These are phyloP conservation scores for Talaromyces borbonicus DNA, from an alignment of 495 filamentous ascomycete species.

Conservation along the genomic window DNA sequence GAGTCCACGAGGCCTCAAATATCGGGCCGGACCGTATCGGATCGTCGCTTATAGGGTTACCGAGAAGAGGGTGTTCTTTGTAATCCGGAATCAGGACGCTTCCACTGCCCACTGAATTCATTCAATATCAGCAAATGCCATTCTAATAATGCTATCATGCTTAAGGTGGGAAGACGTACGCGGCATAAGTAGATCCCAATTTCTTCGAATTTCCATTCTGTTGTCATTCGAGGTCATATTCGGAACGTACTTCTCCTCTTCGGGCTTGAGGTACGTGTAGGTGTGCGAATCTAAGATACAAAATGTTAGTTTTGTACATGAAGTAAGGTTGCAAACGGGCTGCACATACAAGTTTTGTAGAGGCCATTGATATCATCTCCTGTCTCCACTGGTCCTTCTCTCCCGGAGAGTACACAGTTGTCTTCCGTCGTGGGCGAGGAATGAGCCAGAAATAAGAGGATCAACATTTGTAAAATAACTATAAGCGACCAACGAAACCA, in stretches of 20 bases:
- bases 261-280: constrained; percentile 17
- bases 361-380: constrained; percentile 21
- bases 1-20: constrained; percentile 23
- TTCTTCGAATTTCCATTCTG: constrained; percentile 15
- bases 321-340: not conserved
- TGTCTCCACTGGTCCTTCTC: constrained; percentile 11
- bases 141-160: no score
- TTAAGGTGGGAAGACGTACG: not conserved
- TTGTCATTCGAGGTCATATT: constrained; percentile 18
- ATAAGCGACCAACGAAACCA: not conserved
- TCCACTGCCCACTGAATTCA: constrained; percentile 15
- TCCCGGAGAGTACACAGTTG: not conserved
- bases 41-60: constrained; percentile 19
- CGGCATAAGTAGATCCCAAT: constrained; percentile 23
- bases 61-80: constrained; percentile 17
- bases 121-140: not conserved
- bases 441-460: not conserved
- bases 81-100: constrained; percentile 18
- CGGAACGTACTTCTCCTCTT: constrained; percentile 17
- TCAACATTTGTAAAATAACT: not conserved
- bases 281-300: constrained; percentile 11
- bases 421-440: not conserved
- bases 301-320: not conserved
- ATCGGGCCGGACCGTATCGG: constrained; percentile 18
- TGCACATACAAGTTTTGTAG: constrained; percentile 14